These are phyloP conservation scores for Zygosaccharomyces pseudobailii DNA, from an alignment of 1,139 yeast genomes.

Conservation along the genomic window DNA sequence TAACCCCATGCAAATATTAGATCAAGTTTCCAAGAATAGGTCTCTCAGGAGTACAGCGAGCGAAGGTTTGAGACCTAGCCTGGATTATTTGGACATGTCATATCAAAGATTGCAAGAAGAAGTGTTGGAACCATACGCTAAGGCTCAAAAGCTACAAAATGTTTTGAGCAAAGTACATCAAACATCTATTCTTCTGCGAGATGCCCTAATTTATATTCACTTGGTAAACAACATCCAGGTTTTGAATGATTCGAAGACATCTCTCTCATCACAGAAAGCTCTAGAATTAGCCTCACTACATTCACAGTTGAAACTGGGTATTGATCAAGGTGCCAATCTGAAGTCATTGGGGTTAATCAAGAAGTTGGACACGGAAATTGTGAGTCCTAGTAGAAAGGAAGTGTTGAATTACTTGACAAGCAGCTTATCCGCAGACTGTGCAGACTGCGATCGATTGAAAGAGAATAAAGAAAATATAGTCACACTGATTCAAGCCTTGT, in stretches of 20 bases:
- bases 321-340: slow-evolving; percentile 40
- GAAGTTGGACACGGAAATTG: slow-evolving; percentile 39
- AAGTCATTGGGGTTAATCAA: slow-evolving; percentile 45
- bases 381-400: slow-evolving; percentile 31
- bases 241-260: slow-evolving; percentile 12
- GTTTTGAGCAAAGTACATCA: slow-evolving; percentile 66
- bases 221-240: slow-evolving; percentile 59
- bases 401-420: slow-evolving; percentile 30
- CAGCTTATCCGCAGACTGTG: slow-evolving; percentile 17
- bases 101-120: slow-evolving; percentile 66
- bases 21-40: slow-evolving; percentile 50
- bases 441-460: slow-evolving; percentile 13
- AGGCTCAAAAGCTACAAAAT: slow-evolving; percentile 50
- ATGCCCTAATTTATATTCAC: slow-evolving; percentile 62
- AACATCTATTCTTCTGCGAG: slow-evolving; percentile 63
- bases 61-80: slow-evolving; percentile 44
- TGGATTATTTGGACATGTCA: slow-evolving; percentile 56
- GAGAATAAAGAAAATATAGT: slow-evolving; percentile 23
- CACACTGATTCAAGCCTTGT: slow-evolving; percentile 16
- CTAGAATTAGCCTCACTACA: slow-evolving; percentile 31
- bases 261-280: slow-evolving; percentile 13
- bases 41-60: slow-evolving; percentile 40
- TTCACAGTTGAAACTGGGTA: slow-evolving; percentile 37
- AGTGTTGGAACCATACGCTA: slow-evolving; percentile 64
- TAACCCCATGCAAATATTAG: slow-evolving; percentile 53